A percentile compares a stretch with the other conserved stretches of the same genome.
Evolutionary conservation across 768 basidiomycete genomes (phyloP).

Genomic region (Boletus rubroflammeus): DNA sequence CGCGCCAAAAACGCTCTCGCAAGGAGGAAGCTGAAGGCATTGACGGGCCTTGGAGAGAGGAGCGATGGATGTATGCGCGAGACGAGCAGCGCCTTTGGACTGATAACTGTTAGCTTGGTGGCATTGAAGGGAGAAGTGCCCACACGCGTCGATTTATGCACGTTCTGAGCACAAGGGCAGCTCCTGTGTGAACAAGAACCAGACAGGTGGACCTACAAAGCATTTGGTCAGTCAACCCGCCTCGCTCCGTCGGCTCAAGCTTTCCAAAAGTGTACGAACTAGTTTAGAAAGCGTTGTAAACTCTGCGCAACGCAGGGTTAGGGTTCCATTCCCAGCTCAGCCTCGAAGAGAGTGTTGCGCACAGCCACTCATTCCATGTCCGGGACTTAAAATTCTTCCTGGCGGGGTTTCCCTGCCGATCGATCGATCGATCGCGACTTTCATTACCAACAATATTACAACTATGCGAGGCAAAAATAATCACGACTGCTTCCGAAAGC

Average conservation of each 20-base stretch:
- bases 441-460: too few relatives aligned
- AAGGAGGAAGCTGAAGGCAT: conserved; percentile 16
- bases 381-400: not conserved
- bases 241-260: conserved; percentile 1
- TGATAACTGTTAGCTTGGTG: not conserved
- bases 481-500: not conserved
- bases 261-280: conserved; percentile 21
- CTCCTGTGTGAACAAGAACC: not conserved
- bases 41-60: not conserved
- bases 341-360: too few relatives aligned
- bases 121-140: not conserved
- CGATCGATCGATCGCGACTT: too few relatives aligned
- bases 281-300: not conserved
- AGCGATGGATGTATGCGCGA: conserved; percentile 5
- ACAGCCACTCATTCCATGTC: not conserved
- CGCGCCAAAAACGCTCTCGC: conserved; percentile 26
- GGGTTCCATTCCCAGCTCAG: too few relatives aligned
- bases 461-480: not conserved
- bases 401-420: not conserved
- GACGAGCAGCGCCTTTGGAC: not conserved
- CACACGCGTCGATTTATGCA: conserved; percentile 4
- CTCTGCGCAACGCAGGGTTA: not conserved
- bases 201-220: conserved; percentile 22
- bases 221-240: conserved; percentile 6
- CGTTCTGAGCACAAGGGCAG: conserved; percentile 4